These are phyloP conservation scores for Liquidambar formosana DNA, from an alignment of 164 flowering plant species.

Conservation along the genomic window DNA sequence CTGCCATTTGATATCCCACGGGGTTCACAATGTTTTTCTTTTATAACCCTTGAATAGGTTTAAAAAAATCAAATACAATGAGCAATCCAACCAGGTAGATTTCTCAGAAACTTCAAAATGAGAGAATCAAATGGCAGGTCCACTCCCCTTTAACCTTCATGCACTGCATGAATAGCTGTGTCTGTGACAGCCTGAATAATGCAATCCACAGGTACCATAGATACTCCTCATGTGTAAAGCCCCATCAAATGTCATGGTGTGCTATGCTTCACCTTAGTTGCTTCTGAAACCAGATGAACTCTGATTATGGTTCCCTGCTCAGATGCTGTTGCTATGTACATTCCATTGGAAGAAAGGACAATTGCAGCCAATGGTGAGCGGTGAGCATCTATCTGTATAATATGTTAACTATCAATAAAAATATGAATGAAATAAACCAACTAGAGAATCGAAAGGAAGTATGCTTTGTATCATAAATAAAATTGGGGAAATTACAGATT, in stretches of 20 bases:
- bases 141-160: not conserved
- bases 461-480: not conserved
- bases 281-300: constrained; percentile 83
- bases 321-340: constrained; percentile 91
- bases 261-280: constrained; percentile 61
- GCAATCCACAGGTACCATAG: not conserved
- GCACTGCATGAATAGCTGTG: not conserved
- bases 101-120: too few relatives aligned
- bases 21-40: not conserved
- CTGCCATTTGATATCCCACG: not conserved
- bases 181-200: not conserved
- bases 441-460: not conserved
- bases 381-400: constrained; percentile 89
- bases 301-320: constrained; percentile 93
- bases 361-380: constrained; percentile 80
- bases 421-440: not conserved
- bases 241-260: not conserved
- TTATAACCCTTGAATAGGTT: too few relatives aligned
- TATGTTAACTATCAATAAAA: not conserved
- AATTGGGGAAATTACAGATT: too few relatives aligned
- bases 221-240: not conserved
- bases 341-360: constrained; percentile 77
- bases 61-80: too few relatives aligned
- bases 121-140: constrained; percentile 1
- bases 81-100: too few relatives aligned